Base-by-base conservation (phyloP, 192 early-diverging fungal genomes). In the Podila verticillata region DNA sequence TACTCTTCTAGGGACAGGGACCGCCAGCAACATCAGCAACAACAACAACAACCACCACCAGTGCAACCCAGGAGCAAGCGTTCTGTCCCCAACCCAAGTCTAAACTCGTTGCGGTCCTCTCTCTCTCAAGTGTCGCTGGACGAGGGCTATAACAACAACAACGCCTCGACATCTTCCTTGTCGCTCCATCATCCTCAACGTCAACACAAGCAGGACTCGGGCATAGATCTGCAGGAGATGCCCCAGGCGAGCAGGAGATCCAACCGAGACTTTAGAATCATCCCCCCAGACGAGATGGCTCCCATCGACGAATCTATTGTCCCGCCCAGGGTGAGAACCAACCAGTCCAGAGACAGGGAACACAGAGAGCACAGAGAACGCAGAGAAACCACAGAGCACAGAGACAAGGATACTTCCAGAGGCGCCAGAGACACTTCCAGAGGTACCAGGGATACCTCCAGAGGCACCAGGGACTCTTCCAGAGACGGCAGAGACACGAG, bases 31-130 rank as follows among this genome's bases (percentile, higher is more conserved):
- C 51, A 47, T 0, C 59, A 74, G 7, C 28, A 32, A 5, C 36
- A 64, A 8, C n/a, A 58, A 5, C 67, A 28, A 28, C 28, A 32
- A 19, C 31, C 13, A 3, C 39, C 39, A 15, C 13, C 39, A 9
- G 39, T 44, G 39, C 39, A n/a, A 8, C 64, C 29, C 15, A 57
- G 8, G 20, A 61, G 26, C 61, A 75, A 32, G 26, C 66, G 54
- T n/a, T 59, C 44, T 2, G 30, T 70, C 28, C 60, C 68, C 29
- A 56, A 15, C 47, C 54, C 62, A 20, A 61, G 44, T 49, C 59
- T 75, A 7, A 48, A 48, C 35, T 75, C 73, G n/a, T 9, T 75
- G 48, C 65, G 61, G 20, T 47, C 59, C 19, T 68, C 73, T 1
- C 44, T 68, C 61, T 75, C 73, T 7, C 65, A 68, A 19, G 32